phyloP scores from a whole-genome alignment of 2,329 filamentous ascomycete genomes.

The Karstenula rhodostoma region DNA sequence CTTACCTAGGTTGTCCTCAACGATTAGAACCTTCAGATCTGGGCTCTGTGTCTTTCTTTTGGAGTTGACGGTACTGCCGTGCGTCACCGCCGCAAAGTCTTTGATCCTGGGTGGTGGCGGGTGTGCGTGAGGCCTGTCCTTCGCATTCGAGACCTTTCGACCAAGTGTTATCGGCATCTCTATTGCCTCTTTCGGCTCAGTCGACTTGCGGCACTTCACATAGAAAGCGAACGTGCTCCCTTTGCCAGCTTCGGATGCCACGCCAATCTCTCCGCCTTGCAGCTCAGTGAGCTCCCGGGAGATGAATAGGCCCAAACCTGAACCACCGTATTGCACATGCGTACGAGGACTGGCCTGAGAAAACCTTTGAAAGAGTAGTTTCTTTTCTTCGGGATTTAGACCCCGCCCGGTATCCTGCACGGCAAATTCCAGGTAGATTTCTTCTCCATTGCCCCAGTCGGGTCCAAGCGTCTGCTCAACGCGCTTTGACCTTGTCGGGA shows the following conservation, averaged over 20 bases:
- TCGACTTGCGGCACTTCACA: conserved; percentile 70
- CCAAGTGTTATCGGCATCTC: conserved; percentile 38
- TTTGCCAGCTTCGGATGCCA: conserved; percentile 70
- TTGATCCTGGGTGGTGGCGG: conserved; percentile 40
- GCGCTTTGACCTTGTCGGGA: conserved; percentile 64
- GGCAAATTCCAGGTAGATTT: conserved; percentile 73
- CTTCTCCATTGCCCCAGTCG: conserved; percentile 75
- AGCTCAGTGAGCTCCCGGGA: conserved; percentile 80
- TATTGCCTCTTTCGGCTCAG: conserved; percentile 42
- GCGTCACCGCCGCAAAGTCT: conserved; percentile 43
- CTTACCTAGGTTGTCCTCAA: conserved; percentile 52
- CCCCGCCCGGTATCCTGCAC: conserved; percentile 82
- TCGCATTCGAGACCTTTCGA: conserved; percentile 42
- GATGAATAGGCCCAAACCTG: conserved; percentile 81
- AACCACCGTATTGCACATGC: conserved; percentile 81
- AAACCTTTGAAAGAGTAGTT: conserved; percentile 79
- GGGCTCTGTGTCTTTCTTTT: conserved; percentile 25
- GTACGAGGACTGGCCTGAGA: conserved; percentile 79
- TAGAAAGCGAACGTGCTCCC: conserved; percentile 83
- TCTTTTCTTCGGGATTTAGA: conserved; percentile 74
- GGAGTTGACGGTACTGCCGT: conserved; percentile 12
- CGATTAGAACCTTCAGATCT: conserved; percentile 50
- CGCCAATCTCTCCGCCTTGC: conserved; percentile 81
- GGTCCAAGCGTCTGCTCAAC: conserved; percentile 58
- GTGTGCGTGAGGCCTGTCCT: conserved; percentile 26